Base-by-base conservation (phyloP, 2,329 filamentous ascomycete species). In the Hymenoscyphus fraxineus region DNA sequence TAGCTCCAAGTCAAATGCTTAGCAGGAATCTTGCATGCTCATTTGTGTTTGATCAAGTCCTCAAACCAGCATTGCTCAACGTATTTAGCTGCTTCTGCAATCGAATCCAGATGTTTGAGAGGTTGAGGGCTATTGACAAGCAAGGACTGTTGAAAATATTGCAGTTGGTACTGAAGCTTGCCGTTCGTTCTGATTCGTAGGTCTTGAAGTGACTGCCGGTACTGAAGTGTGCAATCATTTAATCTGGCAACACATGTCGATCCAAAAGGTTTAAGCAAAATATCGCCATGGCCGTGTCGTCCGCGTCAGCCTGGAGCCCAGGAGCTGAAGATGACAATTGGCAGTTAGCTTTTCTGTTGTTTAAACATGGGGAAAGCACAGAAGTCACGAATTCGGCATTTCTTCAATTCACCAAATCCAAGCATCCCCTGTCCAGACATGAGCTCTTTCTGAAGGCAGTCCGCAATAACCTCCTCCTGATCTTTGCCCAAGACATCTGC, bases 151-250 rank as follows among this genome's bases (percentile, higher is more conserved):
- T n/a, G 15, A 63, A 31, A 22, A 63, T 19, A 16, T 63, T 63
- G 32, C 61, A 63, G 40, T 63, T 63, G 2, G 61, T 47, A 40
- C 61, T 63, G 19, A 63, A 13, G 19, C 56, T 59, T 35, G 61
- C 56, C 16, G 38, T 59, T 6, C 61, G 9, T 40, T 63, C 61
- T 22, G 15, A 27, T 2, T 40, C 9, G 39, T 63, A 63, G 15
- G 61, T 63, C 13, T 27, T 2, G 41, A 63, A 63, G 19, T 38
- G 32, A 7, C 19, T 27, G 5, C 12, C 12, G 2, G 27, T 6
- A 4, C 47, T 38, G 22, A 63, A 63, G 39, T n/a, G 7, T 3
- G 15, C n/a, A 1, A 63, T 35, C 56, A 63, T 59, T 54, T 39
- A 1, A 5, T 59, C 41, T 27, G 32, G 6, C 16, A 19, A 27